Conservation (phyloP, 441 rosid genomes). For the Codiaeum variegatum region DNA sequence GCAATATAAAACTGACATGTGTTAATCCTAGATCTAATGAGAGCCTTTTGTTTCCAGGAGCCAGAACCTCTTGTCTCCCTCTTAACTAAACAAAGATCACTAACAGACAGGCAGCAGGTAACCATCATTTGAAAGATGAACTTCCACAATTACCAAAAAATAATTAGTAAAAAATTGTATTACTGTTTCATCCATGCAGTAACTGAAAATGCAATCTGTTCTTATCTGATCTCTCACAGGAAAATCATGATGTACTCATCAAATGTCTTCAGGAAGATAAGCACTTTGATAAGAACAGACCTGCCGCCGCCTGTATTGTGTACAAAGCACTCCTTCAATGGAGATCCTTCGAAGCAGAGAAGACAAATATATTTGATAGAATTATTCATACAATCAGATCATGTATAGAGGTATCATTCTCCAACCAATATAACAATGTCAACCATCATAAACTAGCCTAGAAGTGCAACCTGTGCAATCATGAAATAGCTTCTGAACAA, state of each 20-base stretch:
- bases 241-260: conserved; percentile 54
- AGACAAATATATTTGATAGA: conserved; percentile 57
- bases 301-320: conserved; percentile 58
- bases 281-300: conserved; percentile 42
- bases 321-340: conserved; percentile 63
- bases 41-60: conserved; percentile 39
- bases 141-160: conserved; percentile 7
- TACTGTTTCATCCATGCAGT: conserved; percentile 2
- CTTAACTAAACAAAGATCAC: conserved; percentile 49
- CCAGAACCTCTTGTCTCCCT: conserved; percentile 30
- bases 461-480: background rate
- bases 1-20: background rate
- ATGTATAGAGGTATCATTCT: conserved; percentile 45
- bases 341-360: conserved; percentile 75
- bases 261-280: conserved; percentile 46
- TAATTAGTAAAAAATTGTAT: background rate
- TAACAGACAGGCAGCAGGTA: conserved; percentile 62
- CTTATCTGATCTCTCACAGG: conserved; percentile 38
- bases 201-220: conserved; percentile 2
- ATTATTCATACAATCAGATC: conserved; percentile 55
- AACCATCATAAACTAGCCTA: conserved; percentile 5
- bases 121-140: conserved; percentile 19
- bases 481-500: background rate
- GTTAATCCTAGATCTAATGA: conserved; percentile 1
- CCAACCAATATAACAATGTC: conserved; percentile 11